Evolutionary conservation across 2,329 filamentous ascomycete genomes (phyloP), one percentile per base, ranked within the genome.

Genomic region (Aspergillus viridinutans): DNA sequence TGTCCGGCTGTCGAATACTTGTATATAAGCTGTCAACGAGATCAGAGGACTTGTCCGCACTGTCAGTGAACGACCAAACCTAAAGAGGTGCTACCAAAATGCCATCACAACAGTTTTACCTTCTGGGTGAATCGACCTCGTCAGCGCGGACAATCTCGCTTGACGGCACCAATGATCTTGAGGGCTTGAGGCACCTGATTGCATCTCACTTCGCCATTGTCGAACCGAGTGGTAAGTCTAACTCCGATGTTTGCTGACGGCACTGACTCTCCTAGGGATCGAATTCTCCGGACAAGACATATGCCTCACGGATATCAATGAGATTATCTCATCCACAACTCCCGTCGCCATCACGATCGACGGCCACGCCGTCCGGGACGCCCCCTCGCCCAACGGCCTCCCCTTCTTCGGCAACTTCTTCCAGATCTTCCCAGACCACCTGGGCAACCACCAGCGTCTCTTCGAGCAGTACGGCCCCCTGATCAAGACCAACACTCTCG

Each of bases 391-490:
- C 0, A 57, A 49, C 1, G 64, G 61, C 2, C 49, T 74, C 2
- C 72, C 72, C 1, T 53, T 78, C n/a, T 69, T 84, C 3, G 83
- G 83, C 21, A 83, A 78, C 61, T 81, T 78, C 68, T 80, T 80
- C 48, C 81, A 84, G 58, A 68, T 84, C 9, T 85, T 77, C 62
- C 83, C 83, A 0, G 83, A 85, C 59, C 81, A 83, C 57, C 73
- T 85, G 1, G 82, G 83, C 3, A 85, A 85, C 67, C 78, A 83
- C 55, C 76, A 83, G 49, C 75, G 81, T 0, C 70, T 84, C 1
- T 84, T 84, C 52, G 76, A 80, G 1, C 75, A 76, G 40, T 83
- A 82, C 57, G 82, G 82, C 0, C 77, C 78, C 0, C 58, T 85
- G 1, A 76, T 85, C 65, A 76, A 76, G 60, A 84, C 82, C 0